Percentiles rank a stretch among this genome's conserved stretches.
These are phyloP conservation scores for Termitomyces sp. DNA, from an alignment of 768 basidiomycete genomes.

Conservation along the genomic window DNA sequence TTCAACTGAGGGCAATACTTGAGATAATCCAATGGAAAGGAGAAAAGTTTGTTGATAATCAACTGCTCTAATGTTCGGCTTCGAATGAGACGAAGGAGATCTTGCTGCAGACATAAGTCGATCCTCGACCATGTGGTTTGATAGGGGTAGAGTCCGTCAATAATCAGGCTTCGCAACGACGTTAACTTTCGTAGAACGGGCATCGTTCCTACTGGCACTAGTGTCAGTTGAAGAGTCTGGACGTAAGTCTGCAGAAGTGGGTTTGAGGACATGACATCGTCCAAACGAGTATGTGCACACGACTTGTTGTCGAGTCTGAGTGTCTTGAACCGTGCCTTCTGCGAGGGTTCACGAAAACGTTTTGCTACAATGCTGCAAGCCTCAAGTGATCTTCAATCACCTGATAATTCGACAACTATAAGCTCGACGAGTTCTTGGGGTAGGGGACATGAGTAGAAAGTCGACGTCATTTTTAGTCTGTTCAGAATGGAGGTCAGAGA, in stretches of 20 bases:
- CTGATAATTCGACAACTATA: constrained; percentile 5
- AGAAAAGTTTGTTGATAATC: background rate
- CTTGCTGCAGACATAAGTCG: background rate
- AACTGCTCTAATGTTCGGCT: background rate
- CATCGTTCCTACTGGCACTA: background rate
- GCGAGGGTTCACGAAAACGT: background rate
- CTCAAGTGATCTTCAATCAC: constrained; percentile 2
- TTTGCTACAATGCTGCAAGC: background rate
- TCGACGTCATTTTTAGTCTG: background rate
- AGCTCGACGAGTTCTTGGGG: constrained; percentile 4
- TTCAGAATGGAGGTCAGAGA: background rate
- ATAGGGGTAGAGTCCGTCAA: background rate
- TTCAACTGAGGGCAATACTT: constrained; percentile 1
- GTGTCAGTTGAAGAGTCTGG: background rate
- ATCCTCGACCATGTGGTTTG: background rate
- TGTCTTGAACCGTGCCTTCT: background rate
- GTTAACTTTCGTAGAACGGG: background rate
- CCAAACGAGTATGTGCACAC: background rate
- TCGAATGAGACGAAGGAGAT: background rate
- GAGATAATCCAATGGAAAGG: constrained; percentile 1
- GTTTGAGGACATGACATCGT: constrained; percentile 1
- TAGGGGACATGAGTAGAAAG: background rate
- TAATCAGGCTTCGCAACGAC: background rate
- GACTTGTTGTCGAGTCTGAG: background rate
- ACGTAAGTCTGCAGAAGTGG: background rate